Conservation (phyloP, 306 rosid species). For the Ochetophila trinervis region DNA sequence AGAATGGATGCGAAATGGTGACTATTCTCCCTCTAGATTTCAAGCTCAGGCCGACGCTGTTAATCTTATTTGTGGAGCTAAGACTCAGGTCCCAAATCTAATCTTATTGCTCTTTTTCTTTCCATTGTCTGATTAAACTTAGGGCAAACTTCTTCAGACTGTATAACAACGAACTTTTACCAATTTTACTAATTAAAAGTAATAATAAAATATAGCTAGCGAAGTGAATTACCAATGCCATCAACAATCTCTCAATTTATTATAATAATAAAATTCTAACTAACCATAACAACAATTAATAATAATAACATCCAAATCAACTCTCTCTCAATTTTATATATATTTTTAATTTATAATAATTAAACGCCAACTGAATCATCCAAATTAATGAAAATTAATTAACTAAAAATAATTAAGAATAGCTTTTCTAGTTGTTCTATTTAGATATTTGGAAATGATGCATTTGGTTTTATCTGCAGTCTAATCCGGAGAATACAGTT, state of each 20-base stretch:
- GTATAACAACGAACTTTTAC: too few relatives aligned
- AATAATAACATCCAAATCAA: too few relatives aligned
- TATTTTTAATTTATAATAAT: too few relatives aligned
- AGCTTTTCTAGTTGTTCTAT: background rate
- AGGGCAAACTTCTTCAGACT: background rate
- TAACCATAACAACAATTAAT: too few relatives aligned
- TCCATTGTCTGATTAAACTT: background rate
- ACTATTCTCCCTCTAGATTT: conserved; percentile 79
- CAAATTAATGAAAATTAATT: too few relatives aligned
- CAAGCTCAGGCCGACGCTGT: conserved; percentile 91
- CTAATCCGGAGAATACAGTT: conserved; percentile 91
- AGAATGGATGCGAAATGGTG: conserved; percentile 98
- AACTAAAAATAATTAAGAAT: background rate
- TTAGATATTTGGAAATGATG: background rate
- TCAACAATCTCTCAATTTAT: too few relatives aligned
- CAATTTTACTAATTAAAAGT: background rate
- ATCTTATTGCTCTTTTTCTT: background rate
- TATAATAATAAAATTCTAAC: too few relatives aligned
- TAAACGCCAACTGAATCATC: too few relatives aligned
- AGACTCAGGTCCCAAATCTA: conserved; percentile 65
- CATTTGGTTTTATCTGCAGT: conserved; percentile 39
- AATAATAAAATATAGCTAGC: too few relatives aligned
- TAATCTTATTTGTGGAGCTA: conserved; percentile 92
- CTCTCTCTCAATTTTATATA: too few relatives aligned
- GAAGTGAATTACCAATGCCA: too few relatives aligned